Percentiles rank a stretch among this genome's conserved stretches.
These are phyloP conservation scores for Candida piceae DNA, from an alignment of 805 yeast genomes.

Conservation along the genomic window DNA sequence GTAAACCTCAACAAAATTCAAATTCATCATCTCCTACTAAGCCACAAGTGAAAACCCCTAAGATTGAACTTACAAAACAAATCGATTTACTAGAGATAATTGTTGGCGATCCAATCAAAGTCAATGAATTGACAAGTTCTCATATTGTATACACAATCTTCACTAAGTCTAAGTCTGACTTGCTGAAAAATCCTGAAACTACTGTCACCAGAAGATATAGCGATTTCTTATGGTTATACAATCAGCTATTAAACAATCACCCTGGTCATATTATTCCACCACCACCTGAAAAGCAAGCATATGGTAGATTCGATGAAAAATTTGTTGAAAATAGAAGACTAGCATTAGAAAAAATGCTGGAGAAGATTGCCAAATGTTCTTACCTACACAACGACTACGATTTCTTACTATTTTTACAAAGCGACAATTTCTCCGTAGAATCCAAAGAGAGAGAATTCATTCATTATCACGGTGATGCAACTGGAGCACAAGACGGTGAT, in stretches of 20 bases:
- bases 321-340: conserved; percentile 83
- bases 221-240: conserved; percentile 92
- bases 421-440: conserved; percentile 62
- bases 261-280: conserved; percentile 93
- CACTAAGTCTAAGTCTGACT: conserved; percentile 47
- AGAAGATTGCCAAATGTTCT: conserved; percentile 55
- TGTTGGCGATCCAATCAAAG: conserved; percentile 87
- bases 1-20: no score
- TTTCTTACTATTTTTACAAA: conserved; percentile 70
- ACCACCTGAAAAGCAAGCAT: conserved; percentile 90
- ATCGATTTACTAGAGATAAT: conserved; percentile 48
- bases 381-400: conserved; percentile 66
- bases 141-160: conserved; percentile 83
- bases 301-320: conserved; percentile 87
- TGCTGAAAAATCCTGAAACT: conserved; percentile 34
- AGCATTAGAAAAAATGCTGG: conserved; percentile 82
- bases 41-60: no score
- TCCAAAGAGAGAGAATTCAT: conserved; percentile 63
- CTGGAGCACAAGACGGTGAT: conserved; percentile 28
- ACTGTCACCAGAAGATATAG: conserved; percentile 79
- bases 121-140: conserved; percentile 84
- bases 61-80: conserved; percentile 6
- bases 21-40: no score
- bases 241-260: conserved; percentile 77
- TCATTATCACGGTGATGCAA: conserved; percentile 25